Percentiles rank a stretch among this genome's conserved stretches.
These are phyloP conservation scores for Alnus glutinosa DNA, from an alignment of 306 rosid genomes.

Conservation along the genomic window DNA sequence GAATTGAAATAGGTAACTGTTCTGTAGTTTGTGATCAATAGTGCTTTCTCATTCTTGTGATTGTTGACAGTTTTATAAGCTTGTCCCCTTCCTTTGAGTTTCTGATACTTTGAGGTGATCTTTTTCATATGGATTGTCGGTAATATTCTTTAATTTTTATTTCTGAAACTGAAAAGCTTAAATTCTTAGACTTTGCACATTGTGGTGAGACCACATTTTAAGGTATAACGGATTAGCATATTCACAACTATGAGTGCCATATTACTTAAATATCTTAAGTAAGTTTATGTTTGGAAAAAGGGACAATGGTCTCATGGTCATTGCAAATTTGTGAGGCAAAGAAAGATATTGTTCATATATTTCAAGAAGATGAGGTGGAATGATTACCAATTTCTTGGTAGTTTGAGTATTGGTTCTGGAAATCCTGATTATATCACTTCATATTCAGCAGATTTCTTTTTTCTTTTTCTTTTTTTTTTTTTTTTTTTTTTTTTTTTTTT, in stretches of 20 bases:
- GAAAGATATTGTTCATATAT: neutral
- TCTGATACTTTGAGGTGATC: neutral
- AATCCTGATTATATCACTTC: neutral
- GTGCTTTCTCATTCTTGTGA: neutral
- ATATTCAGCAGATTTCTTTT: neutral
- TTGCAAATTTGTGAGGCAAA: neutral
- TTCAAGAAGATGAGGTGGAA: neutral
- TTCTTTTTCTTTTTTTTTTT: neutral
- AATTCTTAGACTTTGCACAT: neutral
- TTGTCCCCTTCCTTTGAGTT: neutral
- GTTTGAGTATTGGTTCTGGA: neutral
- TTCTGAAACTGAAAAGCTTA: neutral
- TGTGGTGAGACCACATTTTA: neutral
- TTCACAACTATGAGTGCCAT: neutral
- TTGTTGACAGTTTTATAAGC: neutral
- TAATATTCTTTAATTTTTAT: neutral
- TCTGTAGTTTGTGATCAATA: neutral
- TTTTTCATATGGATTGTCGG: neutral
- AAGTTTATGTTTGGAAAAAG: neutral
- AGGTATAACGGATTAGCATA: neutral
- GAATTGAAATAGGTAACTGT: neutral
- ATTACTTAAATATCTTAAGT: neutral
- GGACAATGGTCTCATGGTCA: neutral
- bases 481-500: neutral
- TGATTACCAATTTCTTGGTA: neutral